Evolutionary conservation across 371 early-diverging fungal species (phyloP).

Genomic region (Mucor circinelloides): DNA sequence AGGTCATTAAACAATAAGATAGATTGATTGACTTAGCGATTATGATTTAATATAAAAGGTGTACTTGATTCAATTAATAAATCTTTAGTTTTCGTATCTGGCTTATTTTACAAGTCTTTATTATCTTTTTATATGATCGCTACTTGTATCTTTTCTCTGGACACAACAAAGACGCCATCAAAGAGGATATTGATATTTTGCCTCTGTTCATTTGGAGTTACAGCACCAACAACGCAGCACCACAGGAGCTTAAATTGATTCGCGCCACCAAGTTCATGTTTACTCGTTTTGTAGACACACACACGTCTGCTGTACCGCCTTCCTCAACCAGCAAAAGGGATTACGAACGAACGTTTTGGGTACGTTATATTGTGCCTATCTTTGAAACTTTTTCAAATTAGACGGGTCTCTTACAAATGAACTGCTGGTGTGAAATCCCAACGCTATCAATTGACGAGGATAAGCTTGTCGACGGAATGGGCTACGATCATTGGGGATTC

Average conservation of each 20-base stretch:
- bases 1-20: too few species aligned
- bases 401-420: conserved; percentile 9
- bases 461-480: background rate
- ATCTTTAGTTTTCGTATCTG: too few species aligned
- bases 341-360: conserved; percentile 15
- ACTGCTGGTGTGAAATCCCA: conserved; percentile 12
- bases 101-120: too few species aligned
- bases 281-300: conserved; percentile 12
- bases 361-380: conserved; percentile 11
- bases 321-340: conserved; percentile 4
- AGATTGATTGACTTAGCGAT: too few species aligned
- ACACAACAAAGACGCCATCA: too few species aligned
- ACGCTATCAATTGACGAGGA: background rate
- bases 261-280: conserved; percentile 4
- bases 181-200: background rate
- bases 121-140: too few species aligned
- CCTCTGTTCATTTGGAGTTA: background rate
- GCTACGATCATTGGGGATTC: conserved; percentile 2
- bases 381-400: conserved; percentile 15
- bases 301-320: conserved; percentile 6
- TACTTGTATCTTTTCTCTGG: too few species aligned
- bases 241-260: background rate
- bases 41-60: too few species aligned
- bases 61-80: too few species aligned
- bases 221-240: background rate